Evolutionary conservation across 108 stramenopile genomes (phyloP).

Genomic region (Pseudonitzschia delicatissima): DNA sequence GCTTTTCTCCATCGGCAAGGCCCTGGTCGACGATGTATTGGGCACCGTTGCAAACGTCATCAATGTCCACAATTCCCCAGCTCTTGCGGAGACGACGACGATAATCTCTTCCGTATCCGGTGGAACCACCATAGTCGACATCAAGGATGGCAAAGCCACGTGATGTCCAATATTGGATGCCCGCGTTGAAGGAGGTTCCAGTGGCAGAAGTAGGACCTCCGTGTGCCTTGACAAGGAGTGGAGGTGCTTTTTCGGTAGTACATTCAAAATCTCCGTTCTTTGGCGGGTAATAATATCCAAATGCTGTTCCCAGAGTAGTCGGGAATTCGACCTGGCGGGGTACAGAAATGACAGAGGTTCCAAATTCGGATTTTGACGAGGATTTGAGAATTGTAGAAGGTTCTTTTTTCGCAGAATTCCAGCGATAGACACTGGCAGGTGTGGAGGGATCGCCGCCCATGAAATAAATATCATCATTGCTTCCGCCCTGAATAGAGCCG

Average conservation of each 20-base stretch:
- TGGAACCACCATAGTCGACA: slow-evolving; percentile 81
- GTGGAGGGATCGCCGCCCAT: slow-evolving; percentile 56
- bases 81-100: slow-evolving; percentile 51
- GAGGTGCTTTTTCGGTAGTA: slow-evolving; percentile 47
- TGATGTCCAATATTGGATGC: slow-evolving; percentile 79
- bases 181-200: slow-evolving; percentile 59
- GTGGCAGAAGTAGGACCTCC: slow-evolving; percentile 62
- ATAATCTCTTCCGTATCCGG: slow-evolving; percentile 80
- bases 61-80: slow-evolving; percentile 82
- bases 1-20: slow-evolving; percentile 51
- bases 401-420: slow-evolving; percentile 37
- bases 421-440: slow-evolving; percentile 53
- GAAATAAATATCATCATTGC: slow-evolving; percentile 53
- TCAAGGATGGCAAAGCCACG: slow-evolving; percentile 84
- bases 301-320: slow-evolving; percentile 51
- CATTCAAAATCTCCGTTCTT: slow-evolving; percentile 44
- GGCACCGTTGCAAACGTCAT: slow-evolving; percentile 76
- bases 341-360: slow-evolving; percentile 45
- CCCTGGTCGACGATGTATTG: slow-evolving; percentile 56
- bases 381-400: slow-evolving; percentile 40
- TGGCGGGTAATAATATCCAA: slow-evolving; percentile 71
- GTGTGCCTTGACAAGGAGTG: slow-evolving; percentile 80
- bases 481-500: slow-evolving; percentile 32
- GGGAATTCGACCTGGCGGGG: slow-evolving; percentile 67
- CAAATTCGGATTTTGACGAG: slow-evolving; percentile 44